A percentile compares a stretch with the other conserved stretches of the same genome.
These are phyloP conservation scores for Bjerkandera adusta DNA, from an alignment of 1,284 basidiomycete species.

Conservation along the genomic window DNA sequence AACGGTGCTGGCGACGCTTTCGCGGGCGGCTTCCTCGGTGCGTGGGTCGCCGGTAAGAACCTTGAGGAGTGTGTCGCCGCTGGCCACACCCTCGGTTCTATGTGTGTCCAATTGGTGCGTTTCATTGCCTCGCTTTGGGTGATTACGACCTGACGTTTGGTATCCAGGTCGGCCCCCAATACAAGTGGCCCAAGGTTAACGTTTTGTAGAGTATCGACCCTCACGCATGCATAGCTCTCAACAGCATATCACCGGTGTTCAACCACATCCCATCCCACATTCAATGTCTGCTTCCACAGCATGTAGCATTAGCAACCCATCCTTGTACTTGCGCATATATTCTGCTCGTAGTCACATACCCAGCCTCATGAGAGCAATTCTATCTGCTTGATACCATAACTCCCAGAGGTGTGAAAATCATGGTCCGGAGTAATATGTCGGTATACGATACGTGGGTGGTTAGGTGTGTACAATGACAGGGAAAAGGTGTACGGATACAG, in stretches of 20 bases:
- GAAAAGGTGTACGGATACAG: too few relatives aligned
- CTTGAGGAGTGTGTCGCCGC: constrained; percentile 80
- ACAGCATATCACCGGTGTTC: constrained; percentile 20
- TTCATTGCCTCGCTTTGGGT: not conserved
- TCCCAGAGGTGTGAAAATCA: too few relatives aligned
- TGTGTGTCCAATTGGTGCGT: constrained; percentile 85
- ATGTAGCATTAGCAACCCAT: constrained; percentile 20
- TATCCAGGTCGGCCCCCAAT: constrained; percentile 78
- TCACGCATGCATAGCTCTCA: constrained; percentile 14
- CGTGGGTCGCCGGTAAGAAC: constrained; percentile 77
- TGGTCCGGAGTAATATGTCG: too few relatives aligned
- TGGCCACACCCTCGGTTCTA: constrained; percentile 88
- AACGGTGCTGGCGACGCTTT: constrained; percentile 99
- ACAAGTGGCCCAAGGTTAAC: constrained; percentile 75
- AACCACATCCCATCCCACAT: constrained; percentile 7
- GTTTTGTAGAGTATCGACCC: constrained; percentile 37
- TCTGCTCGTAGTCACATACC: constrained; percentile 21
- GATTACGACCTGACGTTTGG: not conserved
- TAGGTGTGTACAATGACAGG: too few relatives aligned
- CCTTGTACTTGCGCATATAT: constrained; percentile 25
- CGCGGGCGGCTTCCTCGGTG: constrained; percentile 95
- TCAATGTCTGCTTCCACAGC: constrained; percentile 11
- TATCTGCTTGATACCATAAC: too few relatives aligned
- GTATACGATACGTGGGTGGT: too few relatives aligned
- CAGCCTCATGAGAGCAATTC: too few relatives aligned